These are phyloP conservation scores for Lippia alba DNA, from an alignment of 305 asterid species.

Conservation along the genomic window DNA sequence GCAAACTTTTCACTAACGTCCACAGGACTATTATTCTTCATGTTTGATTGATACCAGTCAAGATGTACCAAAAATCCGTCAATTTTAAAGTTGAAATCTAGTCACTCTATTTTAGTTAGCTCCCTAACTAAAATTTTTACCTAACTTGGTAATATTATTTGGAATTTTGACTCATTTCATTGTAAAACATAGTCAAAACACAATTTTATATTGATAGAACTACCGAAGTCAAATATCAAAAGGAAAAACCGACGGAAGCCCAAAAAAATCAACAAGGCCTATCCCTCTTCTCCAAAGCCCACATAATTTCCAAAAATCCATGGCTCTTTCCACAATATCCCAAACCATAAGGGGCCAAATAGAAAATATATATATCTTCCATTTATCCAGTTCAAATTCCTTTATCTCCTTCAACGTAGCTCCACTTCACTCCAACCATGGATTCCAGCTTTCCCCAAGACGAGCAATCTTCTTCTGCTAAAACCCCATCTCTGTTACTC, in stretches of 20 bases:
- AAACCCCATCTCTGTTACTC: conserved; percentile 30
- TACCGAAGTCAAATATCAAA: too few species aligned
- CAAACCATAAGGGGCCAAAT: conserved; percentile 20
- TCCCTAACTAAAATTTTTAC: too few species aligned
- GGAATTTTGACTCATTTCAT: too few species aligned
- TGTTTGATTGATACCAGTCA: too few species aligned
- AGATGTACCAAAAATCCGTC: too few species aligned
- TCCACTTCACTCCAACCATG: conserved; percentile 20
- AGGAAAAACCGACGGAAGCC: neutral
- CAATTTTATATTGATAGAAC: too few species aligned
- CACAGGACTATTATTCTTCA: too few species aligned
- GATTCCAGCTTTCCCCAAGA: conserved; percentile 31
- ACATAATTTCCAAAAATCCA: neutral
- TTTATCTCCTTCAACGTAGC: conserved; percentile 6
- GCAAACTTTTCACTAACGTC: too few species aligned
- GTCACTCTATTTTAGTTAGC: too few species aligned
- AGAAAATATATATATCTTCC: conserved; percentile 30
- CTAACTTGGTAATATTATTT: too few species aligned
- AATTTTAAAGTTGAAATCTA: too few species aligned
- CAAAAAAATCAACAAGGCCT: neutral
- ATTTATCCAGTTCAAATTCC: conserved; percentile 23
- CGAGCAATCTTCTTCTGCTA: conserved; percentile 23
- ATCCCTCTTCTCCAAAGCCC: neutral
- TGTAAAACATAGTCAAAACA: too few species aligned
- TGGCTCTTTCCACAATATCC: neutral